phyloP scores from a whole-genome alignment of 2,329 filamentous ascomycete genomes.

The Neofusicoccum ribis region DNA sequence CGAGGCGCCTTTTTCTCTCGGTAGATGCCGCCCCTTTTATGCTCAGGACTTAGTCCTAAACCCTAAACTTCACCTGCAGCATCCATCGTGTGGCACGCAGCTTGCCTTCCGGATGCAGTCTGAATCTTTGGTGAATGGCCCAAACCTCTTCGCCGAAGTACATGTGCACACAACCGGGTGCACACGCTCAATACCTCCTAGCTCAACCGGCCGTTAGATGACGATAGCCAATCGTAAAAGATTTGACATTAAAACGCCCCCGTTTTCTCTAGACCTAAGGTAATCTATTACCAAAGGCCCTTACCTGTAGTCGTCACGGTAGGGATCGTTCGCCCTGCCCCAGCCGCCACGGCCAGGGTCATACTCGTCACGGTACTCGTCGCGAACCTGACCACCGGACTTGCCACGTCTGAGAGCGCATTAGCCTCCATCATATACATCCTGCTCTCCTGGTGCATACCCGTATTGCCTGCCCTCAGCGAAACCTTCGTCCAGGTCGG shows the following conservation, averaged over 20 bases:
- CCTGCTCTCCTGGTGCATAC: conserved; percentile 37
- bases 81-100: not conserved
- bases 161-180: not conserved
- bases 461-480: conserved; percentile 95
- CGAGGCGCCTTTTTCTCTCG: not conserved
- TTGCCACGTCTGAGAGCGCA: conserved; percentile 66
- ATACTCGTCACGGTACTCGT: conserved; percentile 96
- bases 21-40: conserved; percentile 1
- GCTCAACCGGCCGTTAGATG: not conserved
- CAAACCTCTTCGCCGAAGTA: not conserved
- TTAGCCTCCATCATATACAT: conserved; percentile 22
- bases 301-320: conserved; percentile 23
- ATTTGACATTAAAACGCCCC: not conserved
- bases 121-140: conserved; percentile 1
- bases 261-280: not conserved
- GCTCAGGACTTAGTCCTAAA: not conserved
- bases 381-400: conserved; percentile 92
- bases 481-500: conserved; percentile 93
- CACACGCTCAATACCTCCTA: not conserved
- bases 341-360: conserved; percentile 92
- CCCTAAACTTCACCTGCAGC: conserved; percentile 1
- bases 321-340: conserved; percentile 66
- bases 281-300: not conserved
- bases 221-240: not conserved
- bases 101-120: not conserved